A percentile compares a stretch with the other conserved stretches of the same genome.
phyloP scores from a whole-genome alignment of 192 early-diverging fungal species.

The Mortierella antarctica region DNA sequence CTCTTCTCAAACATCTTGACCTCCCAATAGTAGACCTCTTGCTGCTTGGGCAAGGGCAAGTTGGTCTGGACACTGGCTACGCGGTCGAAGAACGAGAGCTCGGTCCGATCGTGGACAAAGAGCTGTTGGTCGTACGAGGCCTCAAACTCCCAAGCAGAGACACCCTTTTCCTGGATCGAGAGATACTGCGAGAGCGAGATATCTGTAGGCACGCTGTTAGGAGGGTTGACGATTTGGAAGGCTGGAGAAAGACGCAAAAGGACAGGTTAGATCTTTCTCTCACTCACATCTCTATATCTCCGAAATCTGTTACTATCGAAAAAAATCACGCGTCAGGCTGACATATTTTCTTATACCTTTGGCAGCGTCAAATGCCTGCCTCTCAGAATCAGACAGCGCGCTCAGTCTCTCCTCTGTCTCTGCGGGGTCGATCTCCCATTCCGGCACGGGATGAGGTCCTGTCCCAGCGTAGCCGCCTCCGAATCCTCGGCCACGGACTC shows the following conservation, averaged over 20 bases:
- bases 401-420: slow-evolving; percentile 33
- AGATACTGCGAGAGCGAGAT: slow-evolving; percentile 80
- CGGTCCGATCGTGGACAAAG: slow-evolving; percentile 76
- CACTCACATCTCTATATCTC: neutral
- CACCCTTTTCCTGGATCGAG: slow-evolving; percentile 84
- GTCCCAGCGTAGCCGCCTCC: neutral
- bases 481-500: neutral
- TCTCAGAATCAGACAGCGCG: slow-evolving; percentile 26
- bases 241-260: slow-evolving; percentile 45
- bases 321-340: neutral
- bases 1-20: slow-evolving; percentile 84
- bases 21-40: slow-evolving; percentile 88
- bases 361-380: slow-evolving; percentile 37
- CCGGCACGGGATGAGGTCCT: slow-evolving; percentile 17
- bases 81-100: slow-evolving; percentile 77
- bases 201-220: slow-evolving; percentile 79
- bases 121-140: slow-evolving; percentile 69
- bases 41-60: slow-evolving; percentile 80
- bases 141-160: slow-evolving; percentile 86
- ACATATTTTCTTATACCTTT: slow-evolving; percentile 9
- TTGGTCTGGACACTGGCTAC: slow-evolving; percentile 84
- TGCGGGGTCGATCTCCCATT: slow-evolving; percentile 22
- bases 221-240: slow-evolving; percentile 78
- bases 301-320: neutral
- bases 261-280: neutral